phyloP scores from a whole-genome alignment of 805 yeast species.

The Lipomyces japonicus region DNA sequence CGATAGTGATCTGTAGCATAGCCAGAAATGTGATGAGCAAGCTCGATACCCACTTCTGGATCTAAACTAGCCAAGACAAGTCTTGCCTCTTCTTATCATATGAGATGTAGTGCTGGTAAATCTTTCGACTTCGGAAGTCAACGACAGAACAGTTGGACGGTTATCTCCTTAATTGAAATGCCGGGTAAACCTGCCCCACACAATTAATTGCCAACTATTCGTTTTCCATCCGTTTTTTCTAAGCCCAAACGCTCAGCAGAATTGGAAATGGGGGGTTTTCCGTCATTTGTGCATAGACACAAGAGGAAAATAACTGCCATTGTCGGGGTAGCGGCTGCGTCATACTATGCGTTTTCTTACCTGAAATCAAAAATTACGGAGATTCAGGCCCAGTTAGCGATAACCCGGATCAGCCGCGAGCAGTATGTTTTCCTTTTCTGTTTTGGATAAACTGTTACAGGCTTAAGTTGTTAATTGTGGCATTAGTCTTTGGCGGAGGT shows the following conservation, averaged over 20 bases:
- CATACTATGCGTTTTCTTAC: conserved; percentile 11
- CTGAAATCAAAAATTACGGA: conserved; percentile 12
- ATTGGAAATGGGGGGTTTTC: conserved; percentile 1
- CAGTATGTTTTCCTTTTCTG: conserved; percentile 10
- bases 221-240: too few relatives aligned
- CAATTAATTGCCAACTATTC: too few relatives aligned
- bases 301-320: conserved; percentile 16
- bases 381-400: conserved; percentile 18
- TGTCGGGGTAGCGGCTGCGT: conserved; percentile 18
- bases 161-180: too few relatives aligned
- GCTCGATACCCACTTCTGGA: too few relatives aligned
- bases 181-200: too few relatives aligned
- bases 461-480: not conserved
- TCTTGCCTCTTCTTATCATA: too few relatives aligned
- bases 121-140: too few relatives aligned
- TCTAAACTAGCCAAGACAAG: too few relatives aligned
- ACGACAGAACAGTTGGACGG: too few relatives aligned
- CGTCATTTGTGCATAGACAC: conserved; percentile 21
- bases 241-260: too few relatives aligned
- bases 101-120: too few relatives aligned
- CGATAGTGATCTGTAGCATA: conserved; percentile 18
- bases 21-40: not conserved
- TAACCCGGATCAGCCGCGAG: conserved; percentile 11
- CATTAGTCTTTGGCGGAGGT: conserved; percentile 62
- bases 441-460: not conserved